Base-by-base conservation (phyloP, 495 filamentous ascomycete species). In the Aspergillus homomorphus region DNA sequence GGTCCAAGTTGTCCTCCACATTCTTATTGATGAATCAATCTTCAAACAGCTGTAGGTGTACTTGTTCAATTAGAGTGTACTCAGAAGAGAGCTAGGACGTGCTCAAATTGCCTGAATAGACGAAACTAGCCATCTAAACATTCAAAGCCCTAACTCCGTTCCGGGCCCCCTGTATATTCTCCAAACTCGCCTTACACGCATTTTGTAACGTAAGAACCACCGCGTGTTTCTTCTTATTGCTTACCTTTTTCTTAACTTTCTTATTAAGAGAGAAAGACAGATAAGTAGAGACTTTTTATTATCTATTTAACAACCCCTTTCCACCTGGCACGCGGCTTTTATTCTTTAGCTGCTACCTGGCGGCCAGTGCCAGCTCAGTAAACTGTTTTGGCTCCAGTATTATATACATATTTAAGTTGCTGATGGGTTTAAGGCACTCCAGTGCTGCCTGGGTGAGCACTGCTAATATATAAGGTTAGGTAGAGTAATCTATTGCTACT, bases 141-240 rank as follows among this genome's bases (percentile, higher is more conserved):
- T 80, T 76, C 77, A 80, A 80, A 22, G 69, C 67, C 63, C 66
- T 69, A 33, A 75, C 72, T 24, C 63, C 64, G 56, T 72, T 66
- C 59, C 63, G 60, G 12, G 69, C 72, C 1, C 67, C 71, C 45
- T 62, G 46, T 18, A 69, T 22, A 22, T 51, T 57, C 38, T 69
- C 63, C 53, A 74, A 67, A 15, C 62, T 68, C 14, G 62, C 67
- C 53, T 67, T 56, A 42, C 67, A 60, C 2, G 73, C 74, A 63
- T 77, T 71, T 62, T 62, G 64, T 56, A 66, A 64, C 12, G 68
- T 65, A 51, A 61, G 33, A 53, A 80, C 21, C 15, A 71, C 54
- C 15, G 61, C 66, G 58, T 63, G 69, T 23, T 75, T 69, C 49
- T 63, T 75, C 53, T 73, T 72, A 58, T 68, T 61, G 33, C 46